Evolutionary conservation across 495 filamentous ascomycete genomes (phyloP).

Genomic region (Penicillium paradoxum): DNA sequence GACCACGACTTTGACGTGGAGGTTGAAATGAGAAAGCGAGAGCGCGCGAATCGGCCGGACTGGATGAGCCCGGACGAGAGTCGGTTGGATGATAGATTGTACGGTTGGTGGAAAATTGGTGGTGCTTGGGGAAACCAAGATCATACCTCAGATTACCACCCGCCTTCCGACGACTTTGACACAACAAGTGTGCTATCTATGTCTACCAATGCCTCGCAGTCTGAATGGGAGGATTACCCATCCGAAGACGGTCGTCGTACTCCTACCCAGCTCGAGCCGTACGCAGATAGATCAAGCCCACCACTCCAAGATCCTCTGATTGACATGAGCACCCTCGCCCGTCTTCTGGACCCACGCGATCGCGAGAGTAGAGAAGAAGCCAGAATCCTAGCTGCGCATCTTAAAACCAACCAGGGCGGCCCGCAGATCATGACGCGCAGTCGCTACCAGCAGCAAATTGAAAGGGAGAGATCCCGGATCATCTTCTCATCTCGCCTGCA

Average conservation of each 20-base stretch:
- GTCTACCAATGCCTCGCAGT: constrained; percentile 43
- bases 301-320: constrained; percentile 58
- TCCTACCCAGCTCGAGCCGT: constrained; percentile 58
- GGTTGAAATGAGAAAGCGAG: constrained; percentile 59
- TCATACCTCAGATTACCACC: constrained; percentile 63
- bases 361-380: constrained; percentile 77
- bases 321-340: constrained; percentile 64
- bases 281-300: constrained; percentile 49
- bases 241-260: constrained; percentile 63
- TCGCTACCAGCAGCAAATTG: constrained; percentile 60
- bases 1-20: constrained; percentile 72
- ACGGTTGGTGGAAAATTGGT: constrained; percentile 72
- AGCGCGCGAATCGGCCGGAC: constrained; percentile 27
- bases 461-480: constrained; percentile 60
- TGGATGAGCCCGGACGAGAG: constrained; percentile 50
- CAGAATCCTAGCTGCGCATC: constrained; percentile 72
- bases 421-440: constrained; percentile 72
- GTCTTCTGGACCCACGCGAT: constrained; percentile 77
- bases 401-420: constrained; percentile 48
- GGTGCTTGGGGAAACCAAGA: constrained; percentile 82
- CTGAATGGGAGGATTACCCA: constrained; percentile 54
- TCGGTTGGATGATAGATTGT: constrained; percentile 67
- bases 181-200: constrained; percentile 73
- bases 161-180: constrained; percentile 55
- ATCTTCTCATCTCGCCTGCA: constrained; percentile 46